Evolutionary conservation across 1,284 basidiomycete species (phyloP), one percentile per base, ranked within the genome.

Genomic region (Ganoderma multipileum): DNA sequence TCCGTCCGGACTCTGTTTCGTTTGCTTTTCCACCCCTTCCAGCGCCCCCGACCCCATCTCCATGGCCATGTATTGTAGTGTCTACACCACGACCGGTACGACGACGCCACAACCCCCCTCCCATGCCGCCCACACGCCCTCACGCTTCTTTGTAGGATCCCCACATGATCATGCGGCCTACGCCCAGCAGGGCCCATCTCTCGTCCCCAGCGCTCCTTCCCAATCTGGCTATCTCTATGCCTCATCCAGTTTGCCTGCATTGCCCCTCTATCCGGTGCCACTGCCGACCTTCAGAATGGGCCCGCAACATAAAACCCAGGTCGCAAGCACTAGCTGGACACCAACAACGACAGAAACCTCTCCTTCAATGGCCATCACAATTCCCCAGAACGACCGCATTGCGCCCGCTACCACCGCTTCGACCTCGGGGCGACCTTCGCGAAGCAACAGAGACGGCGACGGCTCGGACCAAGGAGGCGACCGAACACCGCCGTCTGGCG

Each of bases 141-240:
- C 66, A 23, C 42, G 57, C 76, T 78, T 78, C 76, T 75, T 72
- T 30, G 38, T 66, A 39, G 73, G 77, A 78, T 78, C 75, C 58
- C 52, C 69, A 36, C 61, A 65, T 52, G 72, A 70, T 64, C 73
- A 75, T 71, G 64, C 67, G 63, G 64, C 63, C 12, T 68, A 66
- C 71, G 55, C 61, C 54, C 71, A 54, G 42, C 63, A 68, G 61
- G 67, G 68, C 26, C 73, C 73, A 58, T 63, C 72, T 63, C 38
- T 50, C 69, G 61, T 54, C 67, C 65, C 68, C 63, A 59, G 66
- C 63, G 72, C 67, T 57, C 39, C 52, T 61, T n/a, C 72, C 63
- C 60, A 61, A 67, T 60, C 44, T 16, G 71, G 76, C 68, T 73
- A 76, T 71, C 61, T 73, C 42, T 70, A 71, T 77, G 44, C 71